phyloP scores from a whole-genome alignment of 805 yeast species.

The Saturnispora dispora region DNA sequence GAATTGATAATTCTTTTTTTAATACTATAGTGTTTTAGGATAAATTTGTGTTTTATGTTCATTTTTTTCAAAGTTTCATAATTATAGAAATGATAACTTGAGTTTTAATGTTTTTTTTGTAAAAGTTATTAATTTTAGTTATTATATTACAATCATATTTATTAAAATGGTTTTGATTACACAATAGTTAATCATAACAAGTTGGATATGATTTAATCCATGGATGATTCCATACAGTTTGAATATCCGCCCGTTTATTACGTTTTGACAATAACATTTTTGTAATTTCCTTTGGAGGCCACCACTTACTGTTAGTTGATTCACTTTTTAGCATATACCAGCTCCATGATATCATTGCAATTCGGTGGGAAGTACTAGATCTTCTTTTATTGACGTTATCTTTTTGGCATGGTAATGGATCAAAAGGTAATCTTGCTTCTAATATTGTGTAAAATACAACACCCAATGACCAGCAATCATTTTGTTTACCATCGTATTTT shows the following conservation, averaged over 20 bases:
- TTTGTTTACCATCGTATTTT: slow-evolving; percentile 82
- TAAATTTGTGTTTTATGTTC: background rate
- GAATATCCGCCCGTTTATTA: slow-evolving; percentile 18
- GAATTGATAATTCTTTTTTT: background rate
- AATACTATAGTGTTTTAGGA: background rate
- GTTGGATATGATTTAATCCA: slow-evolving; percentile 25
- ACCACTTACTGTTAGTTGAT: slow-evolving; percentile 13
- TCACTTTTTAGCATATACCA: slow-evolving; percentile 51
- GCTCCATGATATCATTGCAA: slow-evolving; percentile 87
- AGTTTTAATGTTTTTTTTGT: slow-evolving; percentile 1
- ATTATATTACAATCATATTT: background rate
- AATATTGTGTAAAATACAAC: slow-evolving; percentile 78
- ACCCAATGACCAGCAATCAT: slow-evolving; percentile 94
- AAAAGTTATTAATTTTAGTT: background rate
- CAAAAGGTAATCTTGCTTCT: slow-evolving; percentile 89
- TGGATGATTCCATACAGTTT: slow-evolving; percentile 12
- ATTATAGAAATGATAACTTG: background rate
- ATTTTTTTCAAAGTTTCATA: background rate
- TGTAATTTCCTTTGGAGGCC: slow-evolving; percentile 42
- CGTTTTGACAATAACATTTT: slow-evolving; percentile 39
- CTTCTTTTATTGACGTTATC: slow-evolving; percentile 36
- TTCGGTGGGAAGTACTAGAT: slow-evolving; percentile 71
- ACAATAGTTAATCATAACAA: too few relatives aligned
- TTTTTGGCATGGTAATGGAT: slow-evolving; percentile 56
- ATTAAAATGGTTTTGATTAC: background rate